Evolutionary conservation across 495 filamentous ascomycete genomes (phyloP).

Genomic region (Penicillium atrosanguineum): DNA sequence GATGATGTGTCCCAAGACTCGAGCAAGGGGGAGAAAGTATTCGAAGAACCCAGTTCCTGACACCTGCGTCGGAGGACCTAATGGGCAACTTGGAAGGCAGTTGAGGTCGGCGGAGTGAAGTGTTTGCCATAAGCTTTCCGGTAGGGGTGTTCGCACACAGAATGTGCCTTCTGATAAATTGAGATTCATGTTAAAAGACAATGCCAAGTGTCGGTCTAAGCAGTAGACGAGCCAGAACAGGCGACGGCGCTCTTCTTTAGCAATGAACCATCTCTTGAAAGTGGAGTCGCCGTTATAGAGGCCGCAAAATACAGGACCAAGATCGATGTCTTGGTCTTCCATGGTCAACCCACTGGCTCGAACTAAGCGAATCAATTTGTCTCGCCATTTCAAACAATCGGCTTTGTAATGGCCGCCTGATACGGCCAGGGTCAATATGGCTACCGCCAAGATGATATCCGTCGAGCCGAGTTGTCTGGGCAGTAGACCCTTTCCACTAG

Average conservation of each 20-base stretch:
- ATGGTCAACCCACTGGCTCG: slow-evolving; percentile 26
- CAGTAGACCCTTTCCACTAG: slow-evolving; percentile 8
- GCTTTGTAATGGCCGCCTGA: slow-evolving; percentile 34
- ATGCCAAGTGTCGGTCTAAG: slow-evolving; percentile 47
- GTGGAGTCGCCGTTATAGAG: slow-evolving; percentile 20
- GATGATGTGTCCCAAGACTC: slow-evolving; percentile 78
- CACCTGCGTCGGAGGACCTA: slow-evolving; percentile 27
- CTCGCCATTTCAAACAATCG: slow-evolving; percentile 33
- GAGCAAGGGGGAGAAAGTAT: slow-evolving; percentile 81
- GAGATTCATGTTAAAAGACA: slow-evolving; percentile 50
- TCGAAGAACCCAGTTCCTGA: slow-evolving; percentile 57
- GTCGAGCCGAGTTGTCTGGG: slow-evolving; percentile 16
- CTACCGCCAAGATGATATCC: slow-evolving; percentile 25
- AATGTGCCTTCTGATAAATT: slow-evolving; percentile 47
- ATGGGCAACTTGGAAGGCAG: slow-evolving; percentile 19
- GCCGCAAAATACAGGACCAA: slow-evolving; percentile 17
- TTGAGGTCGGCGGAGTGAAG: slow-evolving; percentile 25
- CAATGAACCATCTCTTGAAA: slow-evolving; percentile 14
- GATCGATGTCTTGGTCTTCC: slow-evolving; percentile 24
- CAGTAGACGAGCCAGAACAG: slow-evolving; percentile 54
- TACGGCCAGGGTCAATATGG: slow-evolving; percentile 26
- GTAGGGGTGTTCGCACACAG: slow-evolving; percentile 33
- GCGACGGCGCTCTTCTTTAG: slow-evolving; percentile 46
- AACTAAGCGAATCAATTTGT: slow-evolving; percentile 27
- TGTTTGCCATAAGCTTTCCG: slow-evolving; percentile 32